Conservation (phyloP, 2,329 filamentous ascomycete species). For the Annulohypoxylon truncatum region DNA sequence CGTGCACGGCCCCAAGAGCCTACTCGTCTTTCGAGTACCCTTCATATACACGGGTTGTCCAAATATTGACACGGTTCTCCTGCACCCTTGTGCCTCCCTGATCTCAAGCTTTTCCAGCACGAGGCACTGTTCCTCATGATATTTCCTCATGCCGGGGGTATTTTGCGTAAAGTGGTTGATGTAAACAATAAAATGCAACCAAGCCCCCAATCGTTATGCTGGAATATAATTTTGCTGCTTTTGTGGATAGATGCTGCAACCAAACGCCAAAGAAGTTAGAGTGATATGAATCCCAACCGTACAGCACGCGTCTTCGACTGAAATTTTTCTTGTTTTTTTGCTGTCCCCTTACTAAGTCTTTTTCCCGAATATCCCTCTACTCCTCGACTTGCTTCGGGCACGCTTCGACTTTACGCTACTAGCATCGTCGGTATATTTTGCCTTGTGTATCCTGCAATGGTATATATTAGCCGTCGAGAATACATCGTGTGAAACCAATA, state of each 20-base stretch:
- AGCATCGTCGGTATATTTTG: slow-evolving; percentile 84
- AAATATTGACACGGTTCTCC: slow-evolving; percentile 22
- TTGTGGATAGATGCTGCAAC: slow-evolving; percentile 32
- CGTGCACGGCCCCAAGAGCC: slow-evolving; percentile 15
- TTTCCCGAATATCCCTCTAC: slow-evolving; percentile 77
- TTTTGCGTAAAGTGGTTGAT: slow-evolving; percentile 25
- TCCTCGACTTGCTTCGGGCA: slow-evolving; percentile 78
- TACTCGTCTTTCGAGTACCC: slow-evolving; percentile 15
- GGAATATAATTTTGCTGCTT: slow-evolving; percentile 31
- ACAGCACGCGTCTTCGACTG: slow-evolving; percentile 8
- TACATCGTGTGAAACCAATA: not conserved
- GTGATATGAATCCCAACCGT: slow-evolving; percentile 24
- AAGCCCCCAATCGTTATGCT: slow-evolving; percentile 28
- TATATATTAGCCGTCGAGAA: slow-evolving; percentile 31
- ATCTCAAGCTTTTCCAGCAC: slow-evolving; percentile 16
- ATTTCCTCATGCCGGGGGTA: slow-evolving; percentile 32
- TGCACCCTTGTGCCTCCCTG: slow-evolving; percentile 13
- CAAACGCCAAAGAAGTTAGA: slow-evolving; percentile 34
- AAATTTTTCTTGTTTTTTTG: slow-evolving; percentile 20
- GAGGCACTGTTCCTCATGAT: slow-evolving; percentile 16
- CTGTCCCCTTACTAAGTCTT: slow-evolving; percentile 53
- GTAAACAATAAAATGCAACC: slow-evolving; percentile 25
- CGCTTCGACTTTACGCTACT: slow-evolving; percentile 68
- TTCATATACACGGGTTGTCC: slow-evolving; percentile 30
- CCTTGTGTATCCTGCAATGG: slow-evolving; percentile 85